Conservation (phyloP, 148 eudicot species). For the Polygonum maritimum region DNA sequence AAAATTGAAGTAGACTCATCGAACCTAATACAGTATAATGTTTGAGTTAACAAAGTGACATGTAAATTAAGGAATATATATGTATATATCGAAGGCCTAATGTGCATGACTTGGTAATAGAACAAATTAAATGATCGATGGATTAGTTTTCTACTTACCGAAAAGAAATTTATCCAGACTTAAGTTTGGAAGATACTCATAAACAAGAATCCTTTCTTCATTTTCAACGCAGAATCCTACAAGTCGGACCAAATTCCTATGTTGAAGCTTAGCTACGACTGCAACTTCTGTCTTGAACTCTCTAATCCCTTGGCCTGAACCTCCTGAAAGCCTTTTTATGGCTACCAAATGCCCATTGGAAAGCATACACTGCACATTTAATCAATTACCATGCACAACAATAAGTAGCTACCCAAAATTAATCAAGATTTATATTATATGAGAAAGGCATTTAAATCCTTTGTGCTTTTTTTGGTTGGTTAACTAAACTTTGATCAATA, state of each 20-base stretch:
- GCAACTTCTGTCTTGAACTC: constrained; percentile 51
- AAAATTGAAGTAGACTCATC: too few species aligned
- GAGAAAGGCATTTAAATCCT: not conserved
- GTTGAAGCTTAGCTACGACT: constrained; percentile 45
- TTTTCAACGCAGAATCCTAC: constrained; percentile 42
- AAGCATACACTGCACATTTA: constrained; percentile 20
- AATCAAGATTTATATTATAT: not conserved
- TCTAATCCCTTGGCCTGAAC: constrained; percentile 39
- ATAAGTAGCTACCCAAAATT: not conserved
- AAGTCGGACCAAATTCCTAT: constrained; percentile 45
- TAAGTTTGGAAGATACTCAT: not conserved
- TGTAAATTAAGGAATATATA: too few species aligned
- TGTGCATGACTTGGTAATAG: too few species aligned
- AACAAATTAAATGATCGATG: too few species aligned
- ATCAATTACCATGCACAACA: not conserved
- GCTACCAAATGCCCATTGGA: constrained; percentile 15
- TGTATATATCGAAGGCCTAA: too few species aligned
- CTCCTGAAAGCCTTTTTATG: constrained; percentile 41
- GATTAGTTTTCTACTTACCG: not conserved
- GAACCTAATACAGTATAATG: too few species aligned
- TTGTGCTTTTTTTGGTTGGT: too few species aligned
- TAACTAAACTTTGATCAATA: too few species aligned
- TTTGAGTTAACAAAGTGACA: too few species aligned
- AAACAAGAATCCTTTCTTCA: constrained; percentile 21
- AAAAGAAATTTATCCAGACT: constrained; percentile 4